Evolutionary conservation across 2,329 filamentous ascomycete genomes (phyloP), one percentile per base, ranked within the genome.

Genomic region (Fusarium sp.): DNA sequence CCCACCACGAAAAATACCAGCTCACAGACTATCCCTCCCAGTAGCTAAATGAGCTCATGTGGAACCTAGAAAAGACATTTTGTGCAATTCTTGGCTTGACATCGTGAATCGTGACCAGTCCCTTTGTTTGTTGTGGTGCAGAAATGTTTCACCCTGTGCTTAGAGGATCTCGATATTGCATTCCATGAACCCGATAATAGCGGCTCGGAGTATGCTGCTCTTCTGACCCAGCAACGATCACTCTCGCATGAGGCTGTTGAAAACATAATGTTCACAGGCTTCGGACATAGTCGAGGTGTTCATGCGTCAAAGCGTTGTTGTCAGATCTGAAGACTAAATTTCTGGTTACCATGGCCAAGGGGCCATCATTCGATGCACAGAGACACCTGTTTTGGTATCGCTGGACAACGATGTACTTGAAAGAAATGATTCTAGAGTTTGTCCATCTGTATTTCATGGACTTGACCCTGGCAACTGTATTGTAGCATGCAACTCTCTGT

Each of bases 91-190:
- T 37, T 50, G 38, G 37, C 21, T 18, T 19, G 16, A 25, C 15
- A 21, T 21, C 19, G 33, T 42, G n/a, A 49, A 40, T 32, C 21
- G 21, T 56, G 47, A 28, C 18, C 32, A 37, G 21, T n/a, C 40
- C 18, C n/a, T 44, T 33, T 60, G 35, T 58, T 61, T 59, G 40
- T 40, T 66, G 62, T 63, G 35, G 33, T 63, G 38, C 37, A 47
- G 37, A 64, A 30, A 60, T 73, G 71, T 73, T 67, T 73, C 67
- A 61, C 38, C 18, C 28, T 40, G 46, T 30, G 61, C 58, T 64
- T 28, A 42, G 46, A 25, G 28, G 12, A n/a, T 64, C 37, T 57
- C 47, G 53, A 38, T 49, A 44, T 60, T 46, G 35, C 70, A 73
- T 73, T 71, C 71, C 71, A 47, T 58, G 32, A 44, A 33, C n/a